Evolutionary conservation across 305 asterid genomes (phyloP).

Genomic region (Fraxinus platypoda): DNA sequence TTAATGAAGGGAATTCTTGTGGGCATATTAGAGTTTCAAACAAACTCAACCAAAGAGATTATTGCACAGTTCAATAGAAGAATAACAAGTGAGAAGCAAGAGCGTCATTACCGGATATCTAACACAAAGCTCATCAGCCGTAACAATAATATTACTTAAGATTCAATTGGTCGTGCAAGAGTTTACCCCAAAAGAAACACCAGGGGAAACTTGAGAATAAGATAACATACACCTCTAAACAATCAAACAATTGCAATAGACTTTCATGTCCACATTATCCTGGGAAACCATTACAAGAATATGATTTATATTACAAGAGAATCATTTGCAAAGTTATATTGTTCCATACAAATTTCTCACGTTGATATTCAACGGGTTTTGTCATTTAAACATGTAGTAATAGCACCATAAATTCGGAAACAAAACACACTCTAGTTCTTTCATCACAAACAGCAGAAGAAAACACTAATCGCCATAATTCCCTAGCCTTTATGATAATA

Average conservation of each 20-base stretch:
- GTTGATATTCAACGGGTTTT: not conserved
- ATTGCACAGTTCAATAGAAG: not conserved
- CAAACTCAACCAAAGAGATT: not conserved
- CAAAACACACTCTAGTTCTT: not conserved
- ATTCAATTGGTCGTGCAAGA: not conserved
- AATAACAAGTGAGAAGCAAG: not conserved
- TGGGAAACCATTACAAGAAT: not conserved
- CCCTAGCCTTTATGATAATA: not conserved
- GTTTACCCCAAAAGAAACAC: not conserved
- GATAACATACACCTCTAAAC: not conserved
- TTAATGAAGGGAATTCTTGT: not conserved
- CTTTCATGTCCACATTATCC: not conserved
- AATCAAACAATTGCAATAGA: not conserved
- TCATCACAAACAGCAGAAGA: not conserved
- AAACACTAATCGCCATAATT: not conserved
- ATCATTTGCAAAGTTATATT: not conserved
- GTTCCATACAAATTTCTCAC: not conserved
- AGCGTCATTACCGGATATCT: not conserved
- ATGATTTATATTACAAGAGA: not conserved
- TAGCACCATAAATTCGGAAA: not conserved
- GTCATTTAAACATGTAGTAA: not conserved
- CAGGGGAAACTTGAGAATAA: not conserved
- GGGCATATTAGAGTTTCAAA: not conserved
- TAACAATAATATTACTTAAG: not conserved
- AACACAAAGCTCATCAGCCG: not conserved